Conservation (phyloP, 2,329 filamentous ascomycete genomes). For the Fusarium napiforme region DNA sequence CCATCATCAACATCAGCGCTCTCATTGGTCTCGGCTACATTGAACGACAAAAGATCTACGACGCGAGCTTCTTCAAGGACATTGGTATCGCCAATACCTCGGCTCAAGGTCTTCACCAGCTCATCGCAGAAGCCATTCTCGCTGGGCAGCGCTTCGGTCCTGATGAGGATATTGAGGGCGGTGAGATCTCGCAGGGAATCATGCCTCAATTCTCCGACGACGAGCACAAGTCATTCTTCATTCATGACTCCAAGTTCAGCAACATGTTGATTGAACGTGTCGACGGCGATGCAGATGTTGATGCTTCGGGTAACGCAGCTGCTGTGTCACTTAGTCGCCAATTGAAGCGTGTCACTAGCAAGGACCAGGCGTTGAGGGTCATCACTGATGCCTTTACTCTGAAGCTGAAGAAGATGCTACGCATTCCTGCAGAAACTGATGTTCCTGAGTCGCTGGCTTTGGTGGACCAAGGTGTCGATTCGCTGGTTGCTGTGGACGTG, state of each 20-base stretch:
- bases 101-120: constrained; percentile 43
- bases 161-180: background rate
- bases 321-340: constrained; percentile 2
- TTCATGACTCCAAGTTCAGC: constrained; percentile 13
- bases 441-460: background rate
- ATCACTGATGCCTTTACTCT: constrained; percentile 3
- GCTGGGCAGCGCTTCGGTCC: background rate
- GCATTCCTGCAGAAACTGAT: background rate
- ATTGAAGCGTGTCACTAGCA: background rate
- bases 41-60: constrained; percentile 4
- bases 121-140: constrained; percentile 44
- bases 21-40: constrained; percentile 11
- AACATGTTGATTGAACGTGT: background rate
- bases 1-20: constrained; percentile 51
- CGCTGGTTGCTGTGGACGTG: constrained; percentile 51
- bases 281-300: background rate
- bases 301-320: background rate
- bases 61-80: constrained; percentile 7
- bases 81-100: constrained; percentile 33
- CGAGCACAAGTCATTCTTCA: constrained; percentile 13
- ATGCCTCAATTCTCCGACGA: constrained; percentile 6
- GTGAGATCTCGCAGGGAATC: constrained; percentile 4
- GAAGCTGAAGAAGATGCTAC: constrained; percentile 11
- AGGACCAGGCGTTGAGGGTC: background rate
- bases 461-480: constrained; percentile 43